phyloP scores from a whole-genome alignment of 2,329 filamentous ascomycete genomes.

The Calonectria fujianensis region DNA sequence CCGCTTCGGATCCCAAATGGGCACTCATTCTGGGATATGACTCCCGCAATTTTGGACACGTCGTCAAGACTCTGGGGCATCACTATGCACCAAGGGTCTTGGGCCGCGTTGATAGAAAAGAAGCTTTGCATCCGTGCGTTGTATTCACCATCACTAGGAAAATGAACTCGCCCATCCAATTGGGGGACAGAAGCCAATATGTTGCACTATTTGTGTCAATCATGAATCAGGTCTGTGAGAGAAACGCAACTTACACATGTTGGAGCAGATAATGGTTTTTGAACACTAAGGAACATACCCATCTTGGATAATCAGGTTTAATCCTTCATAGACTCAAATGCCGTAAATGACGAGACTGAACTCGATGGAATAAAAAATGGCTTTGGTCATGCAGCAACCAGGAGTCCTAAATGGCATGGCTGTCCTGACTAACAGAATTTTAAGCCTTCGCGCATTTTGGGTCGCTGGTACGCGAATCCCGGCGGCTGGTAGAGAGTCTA shows the following conservation, averaged over 20 bases:
- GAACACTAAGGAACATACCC: constrained; percentile 6
- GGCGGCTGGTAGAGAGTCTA: background rate
- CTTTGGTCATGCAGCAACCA: background rate
- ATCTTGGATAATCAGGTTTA: background rate
- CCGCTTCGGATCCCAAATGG: constrained; percentile 11
- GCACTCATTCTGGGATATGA: background rate
- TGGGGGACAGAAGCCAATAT: background rate
- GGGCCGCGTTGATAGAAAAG: background rate
- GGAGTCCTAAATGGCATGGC: background rate
- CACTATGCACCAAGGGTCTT: constrained; percentile 3
- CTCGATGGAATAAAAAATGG: background rate
- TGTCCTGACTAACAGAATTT: background rate
- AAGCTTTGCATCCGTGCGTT: background rate
- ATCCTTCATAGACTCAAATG: too few relatives aligned
- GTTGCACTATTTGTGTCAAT: background rate
- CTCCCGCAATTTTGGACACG: background rate
- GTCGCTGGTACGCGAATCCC: too few relatives aligned
- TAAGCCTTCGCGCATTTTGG: background rate
- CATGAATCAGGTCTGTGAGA: background rate
- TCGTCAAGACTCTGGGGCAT: background rate
- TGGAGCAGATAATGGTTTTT: background rate
- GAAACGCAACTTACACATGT: background rate
- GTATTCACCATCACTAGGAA: background rate
- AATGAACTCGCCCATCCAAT: background rate
- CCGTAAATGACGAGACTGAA: background rate